phyloP scores from a whole-genome alignment of 2,329 filamentous ascomycete species.

The Colletotrichum echinochloae region DNA sequence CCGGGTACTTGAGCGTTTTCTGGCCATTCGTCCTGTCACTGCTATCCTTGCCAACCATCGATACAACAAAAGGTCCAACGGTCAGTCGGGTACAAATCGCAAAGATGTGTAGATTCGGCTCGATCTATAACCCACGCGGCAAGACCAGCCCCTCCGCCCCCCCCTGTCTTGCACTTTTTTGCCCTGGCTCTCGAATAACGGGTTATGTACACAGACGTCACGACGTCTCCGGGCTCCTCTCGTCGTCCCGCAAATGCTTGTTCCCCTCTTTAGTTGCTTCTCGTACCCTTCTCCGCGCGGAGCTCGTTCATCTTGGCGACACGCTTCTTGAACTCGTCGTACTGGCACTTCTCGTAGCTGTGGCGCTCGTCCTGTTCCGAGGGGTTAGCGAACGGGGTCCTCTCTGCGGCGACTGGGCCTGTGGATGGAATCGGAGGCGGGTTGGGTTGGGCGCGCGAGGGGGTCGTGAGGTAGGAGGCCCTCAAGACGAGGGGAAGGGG shows the following conservation, averaged over 20 bases:
- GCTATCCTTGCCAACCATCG: not conserved
- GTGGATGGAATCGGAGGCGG: not conserved
- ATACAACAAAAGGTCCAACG: not conserved
- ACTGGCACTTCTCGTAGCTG: slow-evolving; percentile 99
- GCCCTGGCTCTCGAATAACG: slow-evolving; percentile 23
- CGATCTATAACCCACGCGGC: slow-evolving; percentile 32
- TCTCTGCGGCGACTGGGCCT: not conserved
- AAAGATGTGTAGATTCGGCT: slow-evolving; percentile 41
- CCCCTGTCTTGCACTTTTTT: slow-evolving; percentile 19
- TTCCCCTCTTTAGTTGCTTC: slow-evolving; percentile 78
- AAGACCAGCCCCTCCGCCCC: slow-evolving; percentile 20
- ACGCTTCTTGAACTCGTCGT: slow-evolving; percentile 97
- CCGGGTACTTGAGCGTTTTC: not conserved
- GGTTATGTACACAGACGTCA: slow-evolving; percentile 40
- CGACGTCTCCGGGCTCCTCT: slow-evolving; percentile 25
- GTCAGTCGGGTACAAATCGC: slow-evolving; percentile 8
- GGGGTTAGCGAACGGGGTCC: slow-evolving; percentile 30
- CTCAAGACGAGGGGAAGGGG: not conserved
- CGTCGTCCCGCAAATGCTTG: slow-evolving; percentile 40
- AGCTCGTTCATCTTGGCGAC: slow-evolving; percentile 99
- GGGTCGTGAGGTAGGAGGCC: not conserved
- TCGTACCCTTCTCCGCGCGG: slow-evolving; percentile 82
- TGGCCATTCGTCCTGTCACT: not conserved
- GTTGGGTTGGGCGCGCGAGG: not conserved
- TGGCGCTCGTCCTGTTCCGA: slow-evolving; percentile 86